phyloP scores from a whole-genome alignment of 768 basidiomycete species.

The Tylopilus vinaceipallidus region DNA sequence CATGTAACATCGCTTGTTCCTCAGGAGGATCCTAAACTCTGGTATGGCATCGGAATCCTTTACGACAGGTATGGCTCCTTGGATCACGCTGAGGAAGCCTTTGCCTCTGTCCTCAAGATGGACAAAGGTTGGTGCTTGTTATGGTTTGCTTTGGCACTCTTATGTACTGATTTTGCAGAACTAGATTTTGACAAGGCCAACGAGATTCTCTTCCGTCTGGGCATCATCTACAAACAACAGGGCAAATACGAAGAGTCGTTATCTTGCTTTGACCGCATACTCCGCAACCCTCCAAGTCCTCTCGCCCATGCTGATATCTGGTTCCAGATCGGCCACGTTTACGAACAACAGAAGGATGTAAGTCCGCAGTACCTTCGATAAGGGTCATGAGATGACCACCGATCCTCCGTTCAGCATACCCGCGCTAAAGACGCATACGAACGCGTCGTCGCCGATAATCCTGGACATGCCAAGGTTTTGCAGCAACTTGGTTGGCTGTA shows the following conservation, averaged over 20 bases:
- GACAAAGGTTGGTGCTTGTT: slow-evolving; percentile 71
- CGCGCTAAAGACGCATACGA: slow-evolving; percentile 95
- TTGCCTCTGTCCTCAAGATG: slow-evolving; percentile 94
- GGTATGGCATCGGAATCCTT: slow-evolving; percentile 99
- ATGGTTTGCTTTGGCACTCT: neutral
- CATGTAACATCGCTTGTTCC: slow-evolving; percentile 6
- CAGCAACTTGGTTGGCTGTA: slow-evolving; percentile 98
- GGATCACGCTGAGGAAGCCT: slow-evolving; percentile 99
- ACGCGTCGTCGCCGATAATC: slow-evolving; percentile 89
- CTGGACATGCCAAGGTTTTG: slow-evolving; percentile 92
- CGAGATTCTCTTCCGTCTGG: slow-evolving; percentile 96
- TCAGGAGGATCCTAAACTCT: slow-evolving; percentile 94
- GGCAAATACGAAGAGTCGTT: slow-evolving; percentile 88
- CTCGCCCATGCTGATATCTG: slow-evolving; percentile 97
- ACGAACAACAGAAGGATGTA: slow-evolving; percentile 96
- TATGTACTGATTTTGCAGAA: slow-evolving; percentile 32
- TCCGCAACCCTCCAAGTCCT: slow-evolving; percentile 92
- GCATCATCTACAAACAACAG: slow-evolving; percentile 99
- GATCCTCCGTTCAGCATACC: slow-evolving; percentile 56
- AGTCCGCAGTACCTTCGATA: slow-evolving; percentile 25
- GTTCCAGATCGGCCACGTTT: slow-evolving; percentile 99
- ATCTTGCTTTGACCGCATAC: slow-evolving; percentile 93
- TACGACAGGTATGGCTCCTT: slow-evolving; percentile 98
- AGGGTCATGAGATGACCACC: slow-evolving; percentile 9
- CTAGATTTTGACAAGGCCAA: slow-evolving; percentile 97